Conservation (phyloP, 352 stramenopile genomes). For the Pythium angustatum region DNA sequence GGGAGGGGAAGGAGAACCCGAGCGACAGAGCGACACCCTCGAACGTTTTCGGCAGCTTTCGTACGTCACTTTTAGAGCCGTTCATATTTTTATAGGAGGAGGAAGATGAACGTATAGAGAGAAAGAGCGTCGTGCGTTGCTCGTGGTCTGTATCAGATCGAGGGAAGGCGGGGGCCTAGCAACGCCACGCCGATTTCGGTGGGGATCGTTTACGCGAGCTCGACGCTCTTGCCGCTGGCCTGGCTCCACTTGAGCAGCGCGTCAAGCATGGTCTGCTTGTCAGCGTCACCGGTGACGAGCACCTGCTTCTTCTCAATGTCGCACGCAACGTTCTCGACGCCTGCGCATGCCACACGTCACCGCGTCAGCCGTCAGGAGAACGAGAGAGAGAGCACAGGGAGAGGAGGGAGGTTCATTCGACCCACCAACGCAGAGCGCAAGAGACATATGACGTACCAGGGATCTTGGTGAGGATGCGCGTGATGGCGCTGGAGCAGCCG, state of each 20-base stretch:
- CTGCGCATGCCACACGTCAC: too few species aligned
- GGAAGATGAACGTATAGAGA: background rate
- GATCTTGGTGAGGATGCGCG: conserved; percentile 90
- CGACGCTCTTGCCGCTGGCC: conserved; percentile 86
- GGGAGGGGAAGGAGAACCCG: background rate
- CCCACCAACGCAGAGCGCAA: too few species aligned
- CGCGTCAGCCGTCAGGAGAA: too few species aligned
- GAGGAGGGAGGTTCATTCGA: too few species aligned
- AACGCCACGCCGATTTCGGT: too few species aligned
- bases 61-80: too few species aligned
- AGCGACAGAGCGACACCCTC: too few species aligned
- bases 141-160: too few species aligned
- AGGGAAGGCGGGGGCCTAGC: background rate
- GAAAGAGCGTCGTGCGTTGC: background rate
- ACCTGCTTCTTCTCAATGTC: conserved; percentile 89
- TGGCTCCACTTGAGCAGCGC: conserved; percentile 89
- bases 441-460: conserved; percentile 45
- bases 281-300: conserved; percentile 74
- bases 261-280: conserved; percentile 78
- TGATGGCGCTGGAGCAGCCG: conserved; percentile 87
- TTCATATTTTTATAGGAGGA: too few species aligned
- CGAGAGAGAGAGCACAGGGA: too few species aligned
- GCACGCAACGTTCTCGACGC: conserved; percentile 82
- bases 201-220: conserved; percentile 50
- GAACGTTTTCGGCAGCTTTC: too few species aligned